Conservation (phyloP, 139 green algal species). For the Dunaliella primolecta region DNA sequence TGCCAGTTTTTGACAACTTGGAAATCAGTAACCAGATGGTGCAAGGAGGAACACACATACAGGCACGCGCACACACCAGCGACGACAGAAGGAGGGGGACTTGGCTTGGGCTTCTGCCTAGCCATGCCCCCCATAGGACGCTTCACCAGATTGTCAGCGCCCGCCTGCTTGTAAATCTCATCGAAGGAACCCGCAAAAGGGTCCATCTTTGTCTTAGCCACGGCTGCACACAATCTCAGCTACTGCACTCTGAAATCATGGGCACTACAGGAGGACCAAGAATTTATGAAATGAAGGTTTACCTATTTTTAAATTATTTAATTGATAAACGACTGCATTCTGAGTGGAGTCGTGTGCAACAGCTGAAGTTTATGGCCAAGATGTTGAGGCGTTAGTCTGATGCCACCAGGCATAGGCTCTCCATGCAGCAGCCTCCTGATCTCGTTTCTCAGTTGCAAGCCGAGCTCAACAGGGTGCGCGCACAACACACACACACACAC, state of each 20-base stretch:
- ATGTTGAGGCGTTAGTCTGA: neutral
- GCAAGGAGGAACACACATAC: neutral
- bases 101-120: neutral
- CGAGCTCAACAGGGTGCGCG: neutral
- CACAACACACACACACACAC: constrained; percentile 15
- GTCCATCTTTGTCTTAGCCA: neutral
- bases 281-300: too few species aligned
- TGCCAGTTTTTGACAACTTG: too few species aligned
- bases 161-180: constrained; percentile 18
- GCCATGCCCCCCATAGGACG: constrained; percentile 7
- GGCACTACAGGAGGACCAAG: too few species aligned
- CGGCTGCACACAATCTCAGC: too few species aligned
- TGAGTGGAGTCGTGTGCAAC: too few species aligned
- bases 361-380: too few species aligned
- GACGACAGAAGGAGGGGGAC: neutral
- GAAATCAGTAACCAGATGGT: neutral
- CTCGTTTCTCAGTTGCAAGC: neutral
- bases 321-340: too few species aligned
- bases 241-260: too few species aligned
- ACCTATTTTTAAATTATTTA: too few species aligned
- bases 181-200: constrained; percentile 16
- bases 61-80: too few species aligned
- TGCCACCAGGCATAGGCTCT: too few species aligned
- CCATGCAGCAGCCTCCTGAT: neutral
- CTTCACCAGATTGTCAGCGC: constrained; percentile 13